Percentiles rank a stretch among this genome's conserved stretches.
These are phyloP conservation scores for Xylariaceae sp. DNA, from an alignment of 2,329 filamentous ascomycete species.

Conservation along the genomic window DNA sequence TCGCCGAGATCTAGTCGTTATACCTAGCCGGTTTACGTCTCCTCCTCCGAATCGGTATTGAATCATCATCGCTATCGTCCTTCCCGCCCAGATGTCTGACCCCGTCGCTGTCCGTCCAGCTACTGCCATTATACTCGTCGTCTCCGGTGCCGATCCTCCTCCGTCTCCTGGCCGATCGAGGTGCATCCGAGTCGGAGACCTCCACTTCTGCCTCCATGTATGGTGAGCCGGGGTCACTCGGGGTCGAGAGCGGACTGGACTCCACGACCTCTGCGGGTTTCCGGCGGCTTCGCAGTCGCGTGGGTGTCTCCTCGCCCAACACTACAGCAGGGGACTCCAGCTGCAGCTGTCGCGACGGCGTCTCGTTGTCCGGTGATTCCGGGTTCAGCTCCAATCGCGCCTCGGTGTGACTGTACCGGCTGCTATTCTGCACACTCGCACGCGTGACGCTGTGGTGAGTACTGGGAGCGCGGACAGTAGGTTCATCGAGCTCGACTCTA, in stretches of 20 bases:
- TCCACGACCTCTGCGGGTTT: conserved; percentile 14
- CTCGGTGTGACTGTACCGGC: conserved; percentile 26
- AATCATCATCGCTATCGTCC: conserved; percentile 25
- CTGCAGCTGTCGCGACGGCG: conserved; percentile 1
- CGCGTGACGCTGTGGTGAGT: conserved; percentile 11
- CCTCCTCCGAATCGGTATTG: conserved; percentile 16
- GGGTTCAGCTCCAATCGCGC: conserved; percentile 27
- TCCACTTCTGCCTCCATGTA: conserved; percentile 11
- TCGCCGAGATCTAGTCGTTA: conserved; percentile 21
- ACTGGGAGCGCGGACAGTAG: conserved; percentile 2
- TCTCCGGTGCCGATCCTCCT: conserved; percentile 21
- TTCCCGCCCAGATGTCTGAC: conserved; percentile 18
- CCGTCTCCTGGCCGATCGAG: conserved; percentile 13
- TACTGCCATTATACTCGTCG: conserved; percentile 28
- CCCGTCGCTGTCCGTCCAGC: conserved; percentile 28
- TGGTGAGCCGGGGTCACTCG: conserved; percentile 17
- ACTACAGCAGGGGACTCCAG: too few species aligned
- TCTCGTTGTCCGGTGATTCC: conserved; percentile 19
- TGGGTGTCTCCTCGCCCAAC: background rate
- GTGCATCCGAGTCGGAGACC: conserved; percentile 23
- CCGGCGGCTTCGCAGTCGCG: conserved; percentile 22
- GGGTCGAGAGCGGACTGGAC: conserved; percentile 31
- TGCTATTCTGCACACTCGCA: conserved; percentile 13
- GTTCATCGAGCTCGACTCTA: background rate
- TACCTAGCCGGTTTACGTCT: conserved; percentile 30